A percentile compares a stretch with the other conserved stretches of the same genome.
Evolutionary conservation across 345 rosid species (phyloP).

Genomic region (Salix koriyanagi): DNA sequence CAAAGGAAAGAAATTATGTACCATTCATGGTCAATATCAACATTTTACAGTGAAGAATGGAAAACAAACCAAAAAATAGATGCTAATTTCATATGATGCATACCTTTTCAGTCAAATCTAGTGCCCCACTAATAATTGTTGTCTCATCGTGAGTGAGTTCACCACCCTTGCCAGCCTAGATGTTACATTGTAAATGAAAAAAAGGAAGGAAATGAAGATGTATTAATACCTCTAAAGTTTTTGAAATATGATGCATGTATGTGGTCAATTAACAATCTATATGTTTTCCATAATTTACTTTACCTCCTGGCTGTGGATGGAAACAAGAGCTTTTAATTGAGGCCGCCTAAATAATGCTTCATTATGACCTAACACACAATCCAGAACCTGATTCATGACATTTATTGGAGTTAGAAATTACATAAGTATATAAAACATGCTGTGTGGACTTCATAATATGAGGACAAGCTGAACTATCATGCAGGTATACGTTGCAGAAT

Average conservation of each 20-base stretch:
- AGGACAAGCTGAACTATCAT: background rate
- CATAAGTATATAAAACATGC: background rate
- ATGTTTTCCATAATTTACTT: background rate
- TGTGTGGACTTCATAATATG: background rate
- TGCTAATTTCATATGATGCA: background rate
- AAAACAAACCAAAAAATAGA: background rate
- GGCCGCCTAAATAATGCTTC: constrained; percentile 90
- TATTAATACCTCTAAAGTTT: background rate
- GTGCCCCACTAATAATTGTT: constrained; percentile 93
- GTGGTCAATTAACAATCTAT: background rate
- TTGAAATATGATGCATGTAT: background rate
- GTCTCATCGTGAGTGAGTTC: constrained; percentile 97
- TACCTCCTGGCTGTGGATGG: constrained; percentile 92
- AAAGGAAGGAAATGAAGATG: background rate
- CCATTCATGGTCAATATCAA: background rate
- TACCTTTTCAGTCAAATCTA: constrained; percentile 94
- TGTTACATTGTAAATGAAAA: constrained; percentile 23
- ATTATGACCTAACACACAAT: constrained; percentile 84
- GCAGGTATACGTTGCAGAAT: background rate
- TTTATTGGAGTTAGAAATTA: background rate
- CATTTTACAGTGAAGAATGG: background rate
- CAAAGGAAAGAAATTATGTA: background rate
- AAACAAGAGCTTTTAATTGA: constrained; percentile 91
- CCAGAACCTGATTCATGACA: constrained; percentile 55
- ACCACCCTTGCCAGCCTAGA: constrained; percentile 96